Evolutionary conservation across 2,329 filamentous ascomycete genomes (phyloP).

Genomic region (Cercospora zeina): DNA sequence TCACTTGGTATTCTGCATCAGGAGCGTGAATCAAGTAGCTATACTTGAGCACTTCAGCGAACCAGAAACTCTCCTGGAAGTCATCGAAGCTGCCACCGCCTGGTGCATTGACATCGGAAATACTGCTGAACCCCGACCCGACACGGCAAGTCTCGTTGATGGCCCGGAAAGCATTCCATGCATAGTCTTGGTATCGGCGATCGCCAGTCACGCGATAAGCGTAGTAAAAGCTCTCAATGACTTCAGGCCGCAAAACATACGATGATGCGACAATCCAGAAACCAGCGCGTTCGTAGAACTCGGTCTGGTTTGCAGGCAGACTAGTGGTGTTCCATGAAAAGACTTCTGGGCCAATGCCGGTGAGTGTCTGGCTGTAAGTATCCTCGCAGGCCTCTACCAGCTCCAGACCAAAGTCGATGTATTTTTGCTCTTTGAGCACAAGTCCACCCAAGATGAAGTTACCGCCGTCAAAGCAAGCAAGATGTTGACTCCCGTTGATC

Average conservation of each 20-base stretch:
- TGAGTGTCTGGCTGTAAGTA: constrained; percentile 68
- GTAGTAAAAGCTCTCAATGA: constrained; percentile 31
- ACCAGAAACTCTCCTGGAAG: constrained; percentile 84
- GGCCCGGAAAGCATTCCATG: constrained; percentile 27
- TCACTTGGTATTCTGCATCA: constrained; percentile 56
- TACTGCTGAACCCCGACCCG: constrained; percentile 24
- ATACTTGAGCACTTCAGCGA: constrained; percentile 87
- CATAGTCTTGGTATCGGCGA: constrained; percentile 27
- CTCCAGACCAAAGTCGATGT: constrained; percentile 71
- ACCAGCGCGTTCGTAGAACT: constrained; percentile 66
- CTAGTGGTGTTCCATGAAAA: constrained; percentile 45
- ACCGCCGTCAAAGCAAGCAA: constrained; percentile 81
- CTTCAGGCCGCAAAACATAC: constrained; percentile 66
- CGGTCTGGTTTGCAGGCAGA: constrained; percentile 44
- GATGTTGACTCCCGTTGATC: constrained; percentile 46
- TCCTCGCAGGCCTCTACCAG: constrained; percentile 74
- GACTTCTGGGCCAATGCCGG: constrained; percentile 73
- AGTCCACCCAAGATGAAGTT: constrained; percentile 84
- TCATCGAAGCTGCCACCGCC: constrained; percentile 55
- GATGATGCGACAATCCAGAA: constrained; percentile 62
- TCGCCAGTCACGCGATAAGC: constrained; percentile 29
- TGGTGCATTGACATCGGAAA: constrained; percentile 23
- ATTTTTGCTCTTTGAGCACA: constrained; percentile 63
- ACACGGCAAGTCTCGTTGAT: constrained; percentile 26
- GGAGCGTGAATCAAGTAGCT: constrained; percentile 65